Base-by-base conservation (phyloP, 129 eudicot genomes). In the Heracleum sosnowskyi region DNA sequence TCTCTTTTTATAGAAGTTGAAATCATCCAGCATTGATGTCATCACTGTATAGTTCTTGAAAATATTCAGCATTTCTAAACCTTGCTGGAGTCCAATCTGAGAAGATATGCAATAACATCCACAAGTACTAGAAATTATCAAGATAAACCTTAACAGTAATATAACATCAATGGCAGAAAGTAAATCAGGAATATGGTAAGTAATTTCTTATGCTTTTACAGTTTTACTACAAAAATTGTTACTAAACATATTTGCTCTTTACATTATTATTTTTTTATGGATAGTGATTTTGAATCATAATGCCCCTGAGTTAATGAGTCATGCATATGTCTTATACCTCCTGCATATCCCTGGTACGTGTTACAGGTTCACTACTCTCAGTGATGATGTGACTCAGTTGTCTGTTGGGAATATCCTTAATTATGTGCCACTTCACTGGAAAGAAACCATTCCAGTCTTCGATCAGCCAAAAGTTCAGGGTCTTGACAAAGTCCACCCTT, bases 361-460 rank as follows among this genome's bases (percentile, higher is more conserved):
- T 91, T 11, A 94, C 98, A 20, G 96, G 87, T 78, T 84, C 84
- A 36, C 88, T 94, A 83, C 90, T 91, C 79, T 88, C 97, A 80
- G 89, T 88, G 81, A 85, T 86, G 42, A 94, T 94, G 84, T 91
- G 96, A 29, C 87, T 79, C 83, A 94, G 79, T 69, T 78, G 84
- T 0, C 83, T 80, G 85, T 88, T 91, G 11, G 98, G 96, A 29
- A 94, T 80, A 44, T 94, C 98, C 80, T 94, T 94, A 47, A 94
- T 76, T 44, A 94, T 91, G 78, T 91, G 98, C 98, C 98, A 94
- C 89, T 86, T 94, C 18, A 94, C 87, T 0, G 97, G 96, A 72
- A 94, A 94, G 82, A 88, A 91, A 3, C 98, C 96, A 10, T 73
- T 94, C 93, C 98, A 91, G 79, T 91, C 89, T 47, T 94, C 98